A percentile compares a stretch with the other conserved stretches of the same genome.
Evolutionary conservation across 2,329 filamentous ascomycete species (phyloP).

Genomic region (Aspergillus pseudotamarii): DNA sequence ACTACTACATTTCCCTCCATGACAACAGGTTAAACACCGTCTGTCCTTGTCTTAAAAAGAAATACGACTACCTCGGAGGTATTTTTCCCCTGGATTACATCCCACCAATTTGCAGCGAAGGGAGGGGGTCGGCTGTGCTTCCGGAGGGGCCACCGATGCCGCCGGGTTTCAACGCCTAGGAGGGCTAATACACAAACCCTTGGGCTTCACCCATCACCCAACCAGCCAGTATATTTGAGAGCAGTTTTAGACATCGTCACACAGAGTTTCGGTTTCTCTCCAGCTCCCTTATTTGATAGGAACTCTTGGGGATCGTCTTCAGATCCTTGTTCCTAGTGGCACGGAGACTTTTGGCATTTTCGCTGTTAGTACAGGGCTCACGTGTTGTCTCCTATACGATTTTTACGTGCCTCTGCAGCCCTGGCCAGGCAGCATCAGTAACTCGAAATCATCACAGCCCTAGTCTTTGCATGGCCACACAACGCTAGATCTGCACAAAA

Average conservation of each 20-base stretch:
- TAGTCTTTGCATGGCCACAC: constrained; percentile 2
- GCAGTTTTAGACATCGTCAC: not conserved
- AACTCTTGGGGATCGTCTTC: not conserved
- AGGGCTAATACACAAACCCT: constrained; percentile 8
- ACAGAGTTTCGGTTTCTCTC: not conserved
- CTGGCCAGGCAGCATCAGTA: not conserved
- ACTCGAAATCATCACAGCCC: not conserved
- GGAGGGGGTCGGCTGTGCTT: constrained; percentile 24
- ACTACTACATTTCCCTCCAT: not conserved
- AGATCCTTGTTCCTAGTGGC: not conserved
- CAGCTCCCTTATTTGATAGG: not conserved
- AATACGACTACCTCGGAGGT: constrained; percentile 13
- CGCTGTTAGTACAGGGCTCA: constrained; percentile 6
- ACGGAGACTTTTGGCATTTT: not conserved
- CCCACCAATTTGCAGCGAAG: constrained; percentile 17
- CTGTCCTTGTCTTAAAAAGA: constrained; percentile 3
- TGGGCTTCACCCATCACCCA: not conserved
- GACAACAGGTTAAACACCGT: not conserved
- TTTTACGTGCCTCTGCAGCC: not conserved
- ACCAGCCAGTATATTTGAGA: not conserved
- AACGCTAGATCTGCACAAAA: not conserved
- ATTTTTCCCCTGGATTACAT: constrained; percentile 16
- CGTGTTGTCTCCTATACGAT: constrained; percentile 1
- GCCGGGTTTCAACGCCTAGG: constrained; percentile 16
- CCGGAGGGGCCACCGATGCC: constrained; percentile 23